phyloP scores from a whole-genome alignment of 495 filamentous ascomycete species.

The Parmelia sp. region DNA sequence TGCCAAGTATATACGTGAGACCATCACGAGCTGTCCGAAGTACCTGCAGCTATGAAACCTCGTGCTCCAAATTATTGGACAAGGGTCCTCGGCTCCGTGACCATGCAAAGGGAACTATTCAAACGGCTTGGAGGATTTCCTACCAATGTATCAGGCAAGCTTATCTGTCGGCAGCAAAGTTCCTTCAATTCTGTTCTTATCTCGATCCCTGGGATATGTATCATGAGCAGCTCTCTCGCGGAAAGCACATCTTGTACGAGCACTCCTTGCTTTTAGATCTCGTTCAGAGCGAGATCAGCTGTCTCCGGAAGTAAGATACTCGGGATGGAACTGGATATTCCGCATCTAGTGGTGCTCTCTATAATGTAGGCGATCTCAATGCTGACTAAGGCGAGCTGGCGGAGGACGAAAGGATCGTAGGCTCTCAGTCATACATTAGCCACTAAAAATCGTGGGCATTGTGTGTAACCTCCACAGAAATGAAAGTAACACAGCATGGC shows the following conservation, averaged over 20 bases:
- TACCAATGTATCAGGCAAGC: constrained; percentile 36
- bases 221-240: constrained; percentile 37
- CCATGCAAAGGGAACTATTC: constrained; percentile 31
- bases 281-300: constrained; percentile 29
- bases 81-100: constrained; percentile 19
- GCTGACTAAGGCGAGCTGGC: background rate
- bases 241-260: constrained; percentile 14
- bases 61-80: background rate
- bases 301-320: constrained; percentile 32
- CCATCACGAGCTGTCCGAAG: constrained; percentile 5
- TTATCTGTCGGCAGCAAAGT: constrained; percentile 32
- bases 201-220: constrained; percentile 49
- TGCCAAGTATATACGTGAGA: constrained; percentile 4
- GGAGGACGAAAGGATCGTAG: background rate
- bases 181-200: constrained; percentile 41
- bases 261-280: constrained; percentile 31
- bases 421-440: too few species aligned
- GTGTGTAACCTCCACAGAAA: too few species aligned
- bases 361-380: constrained; percentile 23
- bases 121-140: constrained; percentile 43
- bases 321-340: constrained; percentile 10
- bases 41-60: constrained; percentile 6
- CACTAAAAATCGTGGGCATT: too few species aligned
- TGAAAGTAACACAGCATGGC: too few species aligned
- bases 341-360: constrained; percentile 27